Evolutionary conservation across 2,329 filamentous ascomycete genomes (phyloP).

Genomic region (Fusarium sp.): DNA sequence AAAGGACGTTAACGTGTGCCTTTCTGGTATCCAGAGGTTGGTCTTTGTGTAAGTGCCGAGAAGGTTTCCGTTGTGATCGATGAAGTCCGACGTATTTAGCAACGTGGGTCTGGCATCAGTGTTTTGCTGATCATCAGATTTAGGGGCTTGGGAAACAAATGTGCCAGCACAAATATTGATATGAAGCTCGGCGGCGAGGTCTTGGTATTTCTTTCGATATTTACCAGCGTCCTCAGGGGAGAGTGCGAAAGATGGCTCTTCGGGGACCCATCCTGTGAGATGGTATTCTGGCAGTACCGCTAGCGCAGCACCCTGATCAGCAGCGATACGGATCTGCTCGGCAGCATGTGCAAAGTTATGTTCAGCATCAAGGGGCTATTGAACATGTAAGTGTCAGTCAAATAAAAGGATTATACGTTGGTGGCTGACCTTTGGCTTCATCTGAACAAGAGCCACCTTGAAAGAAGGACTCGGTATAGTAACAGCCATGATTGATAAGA

Average conservation of each 20-base stretch:
- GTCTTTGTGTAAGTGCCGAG: conserved; percentile 75
- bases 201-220: conserved; percentile 68
- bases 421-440: conserved; percentile 32
- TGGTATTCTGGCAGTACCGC: conserved; percentile 77
- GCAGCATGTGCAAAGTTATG: conserved; percentile 29
- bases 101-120: conserved; percentile 57
- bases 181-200: conserved; percentile 68
- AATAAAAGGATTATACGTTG: background rate
- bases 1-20: conserved; percentile 58
- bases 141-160: conserved; percentile 59
- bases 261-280: conserved; percentile 75
- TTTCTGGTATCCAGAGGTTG: conserved; percentile 77
- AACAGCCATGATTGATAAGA: conserved; percentile 14
- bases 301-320: conserved; percentile 48
- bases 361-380: conserved; percentile 33
- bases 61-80: conserved; percentile 67
- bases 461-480: conserved; percentile 6
- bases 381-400: background rate
- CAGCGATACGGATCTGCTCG: conserved; percentile 25
- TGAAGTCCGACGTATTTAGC: conserved; percentile 72
- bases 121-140: conserved; percentile 53
- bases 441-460: conserved; percentile 35
- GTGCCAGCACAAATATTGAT: conserved; percentile 80
- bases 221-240: conserved; percentile 58
- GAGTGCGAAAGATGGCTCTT: conserved; percentile 64